These are phyloP conservation scores for Phytophthora colocasiae DNA, from an alignment of 352 stramenopile genomes.

Conservation along the genomic window DNA sequence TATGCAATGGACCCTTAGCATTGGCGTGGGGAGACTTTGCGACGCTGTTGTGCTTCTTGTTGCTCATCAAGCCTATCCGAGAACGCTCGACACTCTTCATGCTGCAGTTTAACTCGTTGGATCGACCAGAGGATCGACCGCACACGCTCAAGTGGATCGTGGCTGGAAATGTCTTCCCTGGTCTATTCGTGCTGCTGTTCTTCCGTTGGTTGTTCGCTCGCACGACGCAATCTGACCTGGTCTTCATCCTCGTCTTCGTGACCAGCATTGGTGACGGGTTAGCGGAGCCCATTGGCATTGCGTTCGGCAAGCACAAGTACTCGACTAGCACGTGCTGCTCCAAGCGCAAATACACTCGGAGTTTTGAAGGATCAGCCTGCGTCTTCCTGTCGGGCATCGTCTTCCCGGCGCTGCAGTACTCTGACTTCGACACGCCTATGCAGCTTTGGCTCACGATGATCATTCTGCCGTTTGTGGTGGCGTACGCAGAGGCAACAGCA, in stretches of 20 bases:
- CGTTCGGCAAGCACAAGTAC: constrained; percentile 88
- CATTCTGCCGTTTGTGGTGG: constrained; percentile 80
- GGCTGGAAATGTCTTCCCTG: constrained; percentile 80
- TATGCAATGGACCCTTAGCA: constrained; percentile 62
- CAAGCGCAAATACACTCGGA: constrained; percentile 82
- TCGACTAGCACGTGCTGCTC: constrained; percentile 82
- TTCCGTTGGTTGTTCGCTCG: constrained; percentile 86
- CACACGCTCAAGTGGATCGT: constrained; percentile 86
- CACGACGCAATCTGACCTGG: constrained; percentile 77
- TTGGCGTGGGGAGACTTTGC: constrained; percentile 87
- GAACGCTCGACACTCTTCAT: constrained; percentile 87
- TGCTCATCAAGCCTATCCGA: constrained; percentile 85
- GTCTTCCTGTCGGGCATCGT: constrained; percentile 86
- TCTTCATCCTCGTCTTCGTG: constrained; percentile 87
- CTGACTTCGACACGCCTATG: constrained; percentile 69
- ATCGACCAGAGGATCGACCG: constrained; percentile 83
- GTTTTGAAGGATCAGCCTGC: constrained; percentile 77
- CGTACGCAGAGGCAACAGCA: constrained; percentile 85
- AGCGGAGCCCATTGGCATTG: constrained; percentile 79
- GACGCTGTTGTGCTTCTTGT: constrained; percentile 81
- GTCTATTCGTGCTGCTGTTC: constrained; percentile 86
- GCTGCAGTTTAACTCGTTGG: constrained; percentile 90
- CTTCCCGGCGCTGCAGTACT: constrained; percentile 86
- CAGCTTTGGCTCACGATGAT: constrained; percentile 86
- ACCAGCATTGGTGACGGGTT: constrained; percentile 85